These are phyloP conservation scores for Styphnolobium japonicum DNA, from an alignment of 306 rosid species.

Conservation along the genomic window DNA sequence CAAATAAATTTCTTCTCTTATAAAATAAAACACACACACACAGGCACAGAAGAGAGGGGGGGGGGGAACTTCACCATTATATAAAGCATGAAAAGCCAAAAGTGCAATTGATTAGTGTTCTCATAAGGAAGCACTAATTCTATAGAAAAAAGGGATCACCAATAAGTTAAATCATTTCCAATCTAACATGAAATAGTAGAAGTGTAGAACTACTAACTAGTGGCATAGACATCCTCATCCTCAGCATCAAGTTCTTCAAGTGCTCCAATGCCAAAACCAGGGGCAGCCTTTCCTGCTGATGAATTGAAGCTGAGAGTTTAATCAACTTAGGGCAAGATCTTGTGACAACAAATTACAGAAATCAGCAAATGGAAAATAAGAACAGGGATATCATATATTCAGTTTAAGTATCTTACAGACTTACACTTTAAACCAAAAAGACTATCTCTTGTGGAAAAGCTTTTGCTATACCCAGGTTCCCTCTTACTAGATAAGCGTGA, in stretches of 20 bases:
- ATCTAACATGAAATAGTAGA: slow-evolving; percentile 16
- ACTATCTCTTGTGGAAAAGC: slow-evolving; percentile 46
- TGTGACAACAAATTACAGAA: slow-evolving; percentile 23
- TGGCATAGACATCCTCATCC: slow-evolving; percentile 89
- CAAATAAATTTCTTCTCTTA: slow-evolving; percentile 8
- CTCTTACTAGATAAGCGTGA: slow-evolving; percentile 51
- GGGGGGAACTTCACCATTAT: neutral
- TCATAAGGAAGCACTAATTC: slow-evolving; percentile 27
- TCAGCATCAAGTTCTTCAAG: slow-evolving; percentile 91
- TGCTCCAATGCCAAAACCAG: slow-evolving; percentile 99
- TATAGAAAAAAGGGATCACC: neutral
- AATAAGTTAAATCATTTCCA: neutral
- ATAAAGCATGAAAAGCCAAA: neutral
- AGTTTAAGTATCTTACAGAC: slow-evolving; percentile 65
- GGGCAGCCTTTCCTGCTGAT: slow-evolving; percentile 89
- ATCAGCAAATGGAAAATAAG: slow-evolving; percentile 24
- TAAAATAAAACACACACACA: neutral
- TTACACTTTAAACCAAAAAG: slow-evolving; percentile 86
- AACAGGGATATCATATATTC: slow-evolving; percentile 4
- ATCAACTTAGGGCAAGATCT: slow-evolving; percentile 26
- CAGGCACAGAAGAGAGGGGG: neutral
- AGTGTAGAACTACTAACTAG: slow-evolving; percentile 56
- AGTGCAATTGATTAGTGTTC: neutral
- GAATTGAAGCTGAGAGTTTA: slow-evolving; percentile 31
- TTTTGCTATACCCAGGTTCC: slow-evolving; percentile 47